Evolutionary conservation across 1,284 basidiomycete species (phyloP).

Genomic region (Apiotrichum gamsii): DNA sequence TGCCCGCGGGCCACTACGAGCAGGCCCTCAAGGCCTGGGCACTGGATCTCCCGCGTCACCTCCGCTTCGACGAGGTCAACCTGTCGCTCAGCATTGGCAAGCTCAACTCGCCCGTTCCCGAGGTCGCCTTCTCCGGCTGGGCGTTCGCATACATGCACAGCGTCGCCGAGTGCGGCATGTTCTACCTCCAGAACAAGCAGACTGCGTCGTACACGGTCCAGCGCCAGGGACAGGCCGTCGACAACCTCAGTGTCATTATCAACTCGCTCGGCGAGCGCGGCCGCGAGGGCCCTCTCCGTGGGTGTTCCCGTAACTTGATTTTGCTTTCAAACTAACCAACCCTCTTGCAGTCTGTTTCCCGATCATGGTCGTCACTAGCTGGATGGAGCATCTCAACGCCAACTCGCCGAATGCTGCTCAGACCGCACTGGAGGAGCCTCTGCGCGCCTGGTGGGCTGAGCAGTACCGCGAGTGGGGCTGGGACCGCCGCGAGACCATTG

Average conservation of each 20-base stretch:
- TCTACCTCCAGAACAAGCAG: slow-evolving; percentile 47
- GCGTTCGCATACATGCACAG: slow-evolving; percentile 50
- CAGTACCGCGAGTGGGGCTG: slow-evolving; percentile 36
- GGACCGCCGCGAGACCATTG: slow-evolving; percentile 26
- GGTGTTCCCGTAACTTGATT: slow-evolving; percentile 21
- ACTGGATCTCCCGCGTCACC: slow-evolving; percentile 40
- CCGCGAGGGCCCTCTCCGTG: slow-evolving; percentile 39
- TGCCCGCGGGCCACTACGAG: slow-evolving; percentile 25
- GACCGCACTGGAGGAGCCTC: slow-evolving; percentile 26
- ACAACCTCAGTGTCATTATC: slow-evolving; percentile 45
- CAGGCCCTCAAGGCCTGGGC: slow-evolving; percentile 46
- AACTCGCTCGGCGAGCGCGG: slow-evolving; percentile 40
- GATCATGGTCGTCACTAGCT: slow-evolving; percentile 35
- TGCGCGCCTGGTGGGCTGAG: slow-evolving; percentile 38
- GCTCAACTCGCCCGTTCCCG: slow-evolving; percentile 33
- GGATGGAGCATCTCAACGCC: slow-evolving; percentile 37
- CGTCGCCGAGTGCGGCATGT: slow-evolving; percentile 49
- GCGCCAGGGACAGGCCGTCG: slow-evolving; percentile 44
- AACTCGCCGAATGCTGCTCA: slow-evolving; percentile 18
- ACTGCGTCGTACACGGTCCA: slow-evolving; percentile 30
- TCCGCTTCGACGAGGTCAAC: slow-evolving; percentile 49
- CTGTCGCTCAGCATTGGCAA: slow-evolving; percentile 37
- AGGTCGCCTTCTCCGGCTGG: slow-evolving; percentile 41
- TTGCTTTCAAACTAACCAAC: too few species aligned
- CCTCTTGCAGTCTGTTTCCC: slow-evolving; percentile 40